phyloP scores from a whole-genome alignment of 495 filamentous ascomycete genomes.

The Aspergillus kassunensis region DNA sequence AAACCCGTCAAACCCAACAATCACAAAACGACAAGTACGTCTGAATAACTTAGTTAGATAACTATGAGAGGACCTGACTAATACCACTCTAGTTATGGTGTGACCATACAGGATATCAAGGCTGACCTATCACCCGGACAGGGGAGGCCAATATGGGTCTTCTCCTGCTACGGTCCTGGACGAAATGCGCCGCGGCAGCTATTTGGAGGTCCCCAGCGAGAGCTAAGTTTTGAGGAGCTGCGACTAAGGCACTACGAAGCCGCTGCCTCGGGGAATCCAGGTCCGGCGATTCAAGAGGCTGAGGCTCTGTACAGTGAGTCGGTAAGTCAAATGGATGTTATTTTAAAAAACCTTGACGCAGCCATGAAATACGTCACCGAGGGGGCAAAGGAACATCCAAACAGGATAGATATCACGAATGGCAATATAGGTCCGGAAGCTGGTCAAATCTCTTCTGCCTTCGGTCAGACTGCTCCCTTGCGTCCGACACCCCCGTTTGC shows the following conservation, averaged over 20 bases:
- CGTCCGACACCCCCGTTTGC: conserved; percentile 29
- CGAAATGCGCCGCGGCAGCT: conserved; percentile 69
- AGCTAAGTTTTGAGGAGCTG: conserved; percentile 82
- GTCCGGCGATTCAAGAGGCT: conserved; percentile 65
- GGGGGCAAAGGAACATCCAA: conserved; percentile 70
- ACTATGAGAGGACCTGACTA: too few species aligned
- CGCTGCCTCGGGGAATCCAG: conserved; percentile 53
- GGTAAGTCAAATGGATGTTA: conserved; percentile 63
- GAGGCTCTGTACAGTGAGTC: conserved; percentile 53
- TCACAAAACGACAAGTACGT: conserved; percentile 29
- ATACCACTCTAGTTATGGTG: conserved; percentile 38
- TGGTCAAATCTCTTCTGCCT: conserved; percentile 25
- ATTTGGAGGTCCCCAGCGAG: conserved; percentile 71
- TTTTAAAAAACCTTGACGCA: conserved; percentile 61
- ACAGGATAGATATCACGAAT: conserved; percentile 68
- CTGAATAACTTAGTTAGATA: too few species aligned
- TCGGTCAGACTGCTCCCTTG: conserved; percentile 29
- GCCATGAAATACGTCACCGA: conserved; percentile 69
- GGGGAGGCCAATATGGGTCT: conserved; percentile 72
- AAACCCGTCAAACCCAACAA: not conserved
- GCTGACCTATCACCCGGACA: conserved; percentile 53
- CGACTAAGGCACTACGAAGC: conserved; percentile 63
- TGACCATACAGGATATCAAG: conserved; percentile 55
- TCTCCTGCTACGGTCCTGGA: conserved; percentile 78
- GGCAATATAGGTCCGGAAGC: conserved; percentile 30